These are phyloP conservation scores for Sergeia podlipaevii DNA, from an alignment of 208 protist genomes.

Conservation along the genomic window DNA sequence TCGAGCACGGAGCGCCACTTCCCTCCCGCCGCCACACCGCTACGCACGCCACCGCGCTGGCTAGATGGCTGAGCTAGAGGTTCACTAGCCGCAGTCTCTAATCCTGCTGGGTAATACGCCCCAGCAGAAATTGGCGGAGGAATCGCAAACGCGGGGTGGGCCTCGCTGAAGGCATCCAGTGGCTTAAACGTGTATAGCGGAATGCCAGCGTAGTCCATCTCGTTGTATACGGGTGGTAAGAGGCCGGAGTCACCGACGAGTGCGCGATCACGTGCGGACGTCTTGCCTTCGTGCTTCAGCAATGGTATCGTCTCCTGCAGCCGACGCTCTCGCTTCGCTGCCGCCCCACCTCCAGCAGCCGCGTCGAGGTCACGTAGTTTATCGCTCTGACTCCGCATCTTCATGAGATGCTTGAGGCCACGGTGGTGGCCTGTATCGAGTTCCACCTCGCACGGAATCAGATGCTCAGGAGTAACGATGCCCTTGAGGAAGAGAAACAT, in stretches of 20 bases:
- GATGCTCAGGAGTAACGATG: conserved; percentile 57
- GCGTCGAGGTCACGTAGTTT: conserved; percentile 29
- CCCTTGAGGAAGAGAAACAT: conserved; percentile 64
- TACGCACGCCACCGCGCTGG: background rate
- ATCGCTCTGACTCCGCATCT: conserved; percentile 45
- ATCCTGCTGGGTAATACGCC: conserved; percentile 28
- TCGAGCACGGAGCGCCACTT: background rate
- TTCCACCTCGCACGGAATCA: conserved; percentile 34
- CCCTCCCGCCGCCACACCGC: background rate
- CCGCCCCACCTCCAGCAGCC: background rate
- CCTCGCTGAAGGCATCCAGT: conserved; percentile 50
- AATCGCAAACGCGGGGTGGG: conserved; percentile 35
- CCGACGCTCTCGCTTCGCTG: conserved; percentile 30
- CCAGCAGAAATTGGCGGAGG: conserved; percentile 14
- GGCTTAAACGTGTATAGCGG: conserved; percentile 45
- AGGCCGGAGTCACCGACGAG: background rate
- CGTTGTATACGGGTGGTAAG: conserved; percentile 22
- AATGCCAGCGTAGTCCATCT: conserved; percentile 58
- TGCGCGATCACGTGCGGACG: conserved; percentile 9
- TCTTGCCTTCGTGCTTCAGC: conserved; percentile 12
- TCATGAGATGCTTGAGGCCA: conserved; percentile 66
- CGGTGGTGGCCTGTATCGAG: conserved; percentile 58
- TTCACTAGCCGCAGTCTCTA: background rate
- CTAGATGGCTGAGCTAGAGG: background rate
- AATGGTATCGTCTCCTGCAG: conserved; percentile 59